Conservation (phyloP, 129 eudicot species). For the Tagetes patula region DNA sequence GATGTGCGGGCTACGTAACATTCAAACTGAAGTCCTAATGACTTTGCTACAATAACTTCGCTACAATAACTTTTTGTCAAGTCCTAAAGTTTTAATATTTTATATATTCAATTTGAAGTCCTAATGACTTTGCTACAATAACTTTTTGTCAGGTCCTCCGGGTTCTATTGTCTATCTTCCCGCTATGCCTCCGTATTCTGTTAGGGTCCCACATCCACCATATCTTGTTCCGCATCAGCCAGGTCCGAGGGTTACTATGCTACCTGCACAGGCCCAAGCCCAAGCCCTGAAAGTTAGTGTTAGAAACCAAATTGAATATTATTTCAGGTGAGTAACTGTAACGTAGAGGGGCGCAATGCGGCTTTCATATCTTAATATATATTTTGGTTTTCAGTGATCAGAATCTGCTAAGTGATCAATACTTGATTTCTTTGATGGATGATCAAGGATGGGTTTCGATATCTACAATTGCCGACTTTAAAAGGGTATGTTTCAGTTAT, state of each 20-base stretch:
- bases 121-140: conserved; percentile 15
- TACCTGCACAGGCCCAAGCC: conserved; percentile 36
- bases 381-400: conserved; percentile 70
- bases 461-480: conserved; percentile 74
- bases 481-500: conserved; percentile 55
- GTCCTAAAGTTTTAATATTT: conserved; percentile 30
- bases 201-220: conserved; percentile 73
- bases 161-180: conserved; percentile 71
- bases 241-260: conserved; percentile 47
- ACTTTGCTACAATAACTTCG: background rate
- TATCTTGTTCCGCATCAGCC: conserved; percentile 62
- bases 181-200: conserved; percentile 62
- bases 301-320: conserved; percentile 84
- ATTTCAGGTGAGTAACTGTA: conserved; percentile 65
- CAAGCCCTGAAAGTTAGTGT: conserved; percentile 55
- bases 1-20: background rate
- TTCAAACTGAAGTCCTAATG: conserved; percentile 10
- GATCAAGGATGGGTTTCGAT: conserved; percentile 89
- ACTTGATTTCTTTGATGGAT: conserved; percentile 84
- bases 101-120: conserved; percentile 1
- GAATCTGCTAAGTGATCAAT: conserved; percentile 65
- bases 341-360: conserved; percentile 7
- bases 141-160: conserved; percentile 65
- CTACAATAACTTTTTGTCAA: conserved; percentile 41
- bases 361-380: conserved; percentile 11